Evolutionary conservation across 805 yeast genomes (phyloP).

Genomic region (Starmerella roubikii): DNA sequence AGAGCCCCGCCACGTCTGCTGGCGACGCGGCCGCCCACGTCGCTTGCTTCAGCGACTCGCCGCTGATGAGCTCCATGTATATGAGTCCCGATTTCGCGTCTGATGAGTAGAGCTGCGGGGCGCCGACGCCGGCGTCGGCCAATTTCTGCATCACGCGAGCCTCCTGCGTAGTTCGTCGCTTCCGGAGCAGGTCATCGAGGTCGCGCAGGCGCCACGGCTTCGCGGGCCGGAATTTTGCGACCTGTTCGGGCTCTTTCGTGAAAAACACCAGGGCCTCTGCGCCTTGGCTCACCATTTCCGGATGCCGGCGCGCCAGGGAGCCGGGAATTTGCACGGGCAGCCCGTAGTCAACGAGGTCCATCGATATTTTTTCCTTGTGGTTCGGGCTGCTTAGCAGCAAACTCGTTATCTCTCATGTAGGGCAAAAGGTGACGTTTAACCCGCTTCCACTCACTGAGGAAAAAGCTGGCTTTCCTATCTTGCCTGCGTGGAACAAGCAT

Average conservation of each 20-base stretch:
- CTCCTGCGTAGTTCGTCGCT: slow-evolving; percentile 71
- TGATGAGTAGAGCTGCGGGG: slow-evolving; percentile 62
- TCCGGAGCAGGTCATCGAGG: slow-evolving; percentile 63
- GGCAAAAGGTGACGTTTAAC: too few relatives aligned
- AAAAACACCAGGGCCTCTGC: slow-evolving; percentile 21
- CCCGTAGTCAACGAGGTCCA: slow-evolving; percentile 12
- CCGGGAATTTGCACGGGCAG: slow-evolving; percentile 16
- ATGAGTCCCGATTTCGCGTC: slow-evolving; percentile 68
- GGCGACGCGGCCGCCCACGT: slow-evolving; percentile 27
- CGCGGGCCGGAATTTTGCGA: slow-evolving; percentile 74
- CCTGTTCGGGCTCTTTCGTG: slow-evolving; percentile 22
- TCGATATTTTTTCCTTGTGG: too few relatives aligned
- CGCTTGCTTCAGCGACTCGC: slow-evolving; percentile 26
- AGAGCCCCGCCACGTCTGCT: slow-evolving; percentile 5
- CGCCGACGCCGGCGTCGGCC: slow-evolving; percentile 37
- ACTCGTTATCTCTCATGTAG: too few relatives aligned
- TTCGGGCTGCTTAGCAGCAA: too few relatives aligned
- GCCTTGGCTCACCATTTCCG: slow-evolving; percentile 20
- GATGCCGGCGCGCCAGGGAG: slow-evolving; percentile 5
- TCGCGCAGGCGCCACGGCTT: slow-evolving; percentile 83
- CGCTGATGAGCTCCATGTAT: slow-evolving; percentile 77
- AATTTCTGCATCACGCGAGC: slow-evolving; percentile 60
- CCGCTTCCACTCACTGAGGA: too few relatives aligned
- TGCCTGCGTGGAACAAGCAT: too few relatives aligned
- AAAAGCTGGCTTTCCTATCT: too few relatives aligned